Percentiles rank a stretch among this genome's conserved stretches.
Evolutionary conservation across 257 asterid genomes (phyloP).

Genomic region (Solanum megistacrolobum): DNA sequence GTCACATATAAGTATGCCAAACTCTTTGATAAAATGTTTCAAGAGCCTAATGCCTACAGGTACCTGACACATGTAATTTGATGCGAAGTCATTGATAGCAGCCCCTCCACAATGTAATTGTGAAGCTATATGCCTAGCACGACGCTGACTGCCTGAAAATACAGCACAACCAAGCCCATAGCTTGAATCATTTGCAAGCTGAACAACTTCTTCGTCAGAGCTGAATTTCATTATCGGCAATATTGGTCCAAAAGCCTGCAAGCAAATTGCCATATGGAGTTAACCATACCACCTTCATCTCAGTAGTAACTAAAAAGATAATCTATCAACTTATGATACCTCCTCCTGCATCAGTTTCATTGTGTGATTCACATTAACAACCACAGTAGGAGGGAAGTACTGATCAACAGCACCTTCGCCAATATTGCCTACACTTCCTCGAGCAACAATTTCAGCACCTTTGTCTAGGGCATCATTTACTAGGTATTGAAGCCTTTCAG

Average conservation of each 20-base stretch:
- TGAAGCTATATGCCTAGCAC: constrained; percentile 75
- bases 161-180: constrained; percentile 99
- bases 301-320: not conserved
- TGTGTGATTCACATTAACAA: constrained; percentile 75
- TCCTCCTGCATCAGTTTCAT: constrained; percentile 98
- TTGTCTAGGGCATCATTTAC: constrained; percentile 78
- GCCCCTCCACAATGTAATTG: constrained; percentile 84
- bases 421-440: constrained; percentile 94
- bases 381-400: constrained; percentile 92
- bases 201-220: constrained; percentile 78
- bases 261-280: constrained; percentile 5
- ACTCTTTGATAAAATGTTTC: not conserved
- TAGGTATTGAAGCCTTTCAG: constrained; percentile 86
- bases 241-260: constrained; percentile 96
- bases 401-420: constrained; percentile 98
- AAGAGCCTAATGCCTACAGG: not conserved
- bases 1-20: not conserved
- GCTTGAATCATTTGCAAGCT: constrained; percentile 84
- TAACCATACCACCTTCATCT: not conserved
- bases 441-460: constrained; percentile 88
- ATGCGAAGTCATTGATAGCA: constrained; percentile 88
- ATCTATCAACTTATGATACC: constrained; percentile 28
- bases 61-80: constrained; percentile 98
- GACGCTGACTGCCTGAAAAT: constrained; percentile 85
- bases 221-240: constrained; percentile 93